Evolutionary conservation across 192 early-diverging fungal genomes (phyloP).

Genomic region (Haplosporangium gracile): DNA sequence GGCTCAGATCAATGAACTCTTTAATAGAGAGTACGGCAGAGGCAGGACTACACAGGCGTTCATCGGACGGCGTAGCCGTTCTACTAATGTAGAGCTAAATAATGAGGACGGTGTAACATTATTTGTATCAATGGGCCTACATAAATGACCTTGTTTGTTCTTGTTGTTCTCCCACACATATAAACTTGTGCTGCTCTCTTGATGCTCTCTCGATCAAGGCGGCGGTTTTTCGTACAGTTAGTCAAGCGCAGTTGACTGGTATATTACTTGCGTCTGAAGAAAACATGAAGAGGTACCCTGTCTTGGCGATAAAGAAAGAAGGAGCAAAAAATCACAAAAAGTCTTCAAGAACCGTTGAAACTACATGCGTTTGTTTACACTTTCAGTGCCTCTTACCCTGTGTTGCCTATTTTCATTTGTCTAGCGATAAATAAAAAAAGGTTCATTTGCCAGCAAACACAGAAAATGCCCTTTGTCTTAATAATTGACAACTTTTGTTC

Average conservation of each 20-base stretch:
- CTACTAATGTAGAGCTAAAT: too few relatives aligned
- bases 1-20: conserved; percentile 3
- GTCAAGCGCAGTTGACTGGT: not conserved
- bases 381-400: not conserved
- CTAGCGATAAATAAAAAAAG: not conserved
- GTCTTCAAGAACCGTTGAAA: not conserved
- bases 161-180: not conserved
- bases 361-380: not conserved
- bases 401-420: too few relatives aligned
- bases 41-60: not conserved
- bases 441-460: not conserved
- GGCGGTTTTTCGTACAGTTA: not conserved
- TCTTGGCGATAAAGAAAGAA: not conserved
- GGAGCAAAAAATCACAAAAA: not conserved
- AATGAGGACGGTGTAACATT: too few relatives aligned
- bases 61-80: too few relatives aligned
- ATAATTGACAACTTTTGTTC: not conserved
- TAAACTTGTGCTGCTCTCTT: not conserved
- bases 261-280: not conserved
- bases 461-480: too few relatives aligned
- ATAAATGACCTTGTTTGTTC: not conserved
- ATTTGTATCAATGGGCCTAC: not conserved
- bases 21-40: not conserved
- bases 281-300: not conserved
- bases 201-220: not conserved